Conservation (phyloP, 2,329 filamentous ascomycete species). For the Leptographium procerum region DNA sequence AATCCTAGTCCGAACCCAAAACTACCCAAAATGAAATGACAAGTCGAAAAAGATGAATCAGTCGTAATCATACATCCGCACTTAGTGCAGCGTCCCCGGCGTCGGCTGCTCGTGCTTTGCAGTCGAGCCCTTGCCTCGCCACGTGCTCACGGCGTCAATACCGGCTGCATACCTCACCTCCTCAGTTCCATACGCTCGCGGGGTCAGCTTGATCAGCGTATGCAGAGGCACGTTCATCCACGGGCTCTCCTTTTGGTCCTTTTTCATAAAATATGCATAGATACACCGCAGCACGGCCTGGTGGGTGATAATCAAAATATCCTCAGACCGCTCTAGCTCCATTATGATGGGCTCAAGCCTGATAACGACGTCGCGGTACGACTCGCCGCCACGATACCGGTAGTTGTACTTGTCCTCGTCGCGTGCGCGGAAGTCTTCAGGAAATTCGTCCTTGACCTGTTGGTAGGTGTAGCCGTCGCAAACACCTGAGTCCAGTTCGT, state of each 20-base stretch:
- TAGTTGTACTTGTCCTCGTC: slow-evolving; percentile 99
- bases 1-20: neutral
- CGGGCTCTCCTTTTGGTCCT: slow-evolving; percentile 80
- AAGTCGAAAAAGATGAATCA: neutral
- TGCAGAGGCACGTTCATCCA: slow-evolving; percentile 99
- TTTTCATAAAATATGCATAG: slow-evolving; percentile 98
- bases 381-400: slow-evolving; percentile 92
- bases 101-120: slow-evolving; percentile 69
- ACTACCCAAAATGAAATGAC: neutral
- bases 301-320: slow-evolving; percentile 96
- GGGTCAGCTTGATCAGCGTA: slow-evolving; percentile 91
- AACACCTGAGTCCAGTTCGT: slow-evolving; percentile 91
- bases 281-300: slow-evolving; percentile 95
- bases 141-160: slow-evolving; percentile 92
- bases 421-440: slow-evolving; percentile 87
- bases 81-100: slow-evolving; percentile 16
- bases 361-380: slow-evolving; percentile 92
- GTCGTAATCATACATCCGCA: neutral
- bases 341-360: slow-evolving; percentile 98
- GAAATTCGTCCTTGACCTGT: slow-evolving; percentile 82
- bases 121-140: slow-evolving; percentile 84
- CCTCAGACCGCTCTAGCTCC: slow-evolving; percentile 92
- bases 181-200: slow-evolving; percentile 84
- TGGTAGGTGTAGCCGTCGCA: slow-evolving; percentile 95
- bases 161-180: slow-evolving; percentile 81